Conservation (phyloP, 495 filamentous ascomycete genomes). For the Tuber calosporum region DNA sequence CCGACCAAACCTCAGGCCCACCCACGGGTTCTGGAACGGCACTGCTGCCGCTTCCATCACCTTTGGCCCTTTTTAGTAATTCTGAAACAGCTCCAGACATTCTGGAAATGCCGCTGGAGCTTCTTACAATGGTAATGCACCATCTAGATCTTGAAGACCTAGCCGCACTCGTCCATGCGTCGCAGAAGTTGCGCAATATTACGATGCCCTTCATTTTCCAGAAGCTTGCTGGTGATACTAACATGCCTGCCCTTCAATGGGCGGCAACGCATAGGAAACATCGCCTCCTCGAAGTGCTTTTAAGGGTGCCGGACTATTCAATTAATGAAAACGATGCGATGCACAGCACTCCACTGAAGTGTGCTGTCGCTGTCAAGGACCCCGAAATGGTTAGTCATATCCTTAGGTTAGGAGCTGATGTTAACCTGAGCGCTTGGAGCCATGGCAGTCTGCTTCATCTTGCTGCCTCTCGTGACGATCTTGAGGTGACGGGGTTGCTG, state of each 20-base stretch:
- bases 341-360: neutral
- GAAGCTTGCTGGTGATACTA: neutral
- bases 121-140: neutral
- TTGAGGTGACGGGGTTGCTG: neutral
- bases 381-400: neutral
- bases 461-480: neutral
- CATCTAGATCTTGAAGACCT: neutral
- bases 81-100: neutral
- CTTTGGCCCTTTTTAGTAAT: neutral
- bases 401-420: neutral
- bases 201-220: neutral
- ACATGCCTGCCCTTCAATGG: conserved; percentile 1
- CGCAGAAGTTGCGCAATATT: neutral
- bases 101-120: neutral
- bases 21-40: neutral
- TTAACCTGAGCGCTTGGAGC: neutral
- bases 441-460: neutral
- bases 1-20: neutral
- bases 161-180: neutral
- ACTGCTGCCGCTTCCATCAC: neutral
- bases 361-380: neutral
- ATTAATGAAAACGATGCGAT: neutral
- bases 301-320: neutral
- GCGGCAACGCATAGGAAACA: neutral
- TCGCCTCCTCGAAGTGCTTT: neutral